phyloP scores from a whole-genome alignment of 768 basidiomycete genomes.

The Rhodocollybia butyracea region DNA sequence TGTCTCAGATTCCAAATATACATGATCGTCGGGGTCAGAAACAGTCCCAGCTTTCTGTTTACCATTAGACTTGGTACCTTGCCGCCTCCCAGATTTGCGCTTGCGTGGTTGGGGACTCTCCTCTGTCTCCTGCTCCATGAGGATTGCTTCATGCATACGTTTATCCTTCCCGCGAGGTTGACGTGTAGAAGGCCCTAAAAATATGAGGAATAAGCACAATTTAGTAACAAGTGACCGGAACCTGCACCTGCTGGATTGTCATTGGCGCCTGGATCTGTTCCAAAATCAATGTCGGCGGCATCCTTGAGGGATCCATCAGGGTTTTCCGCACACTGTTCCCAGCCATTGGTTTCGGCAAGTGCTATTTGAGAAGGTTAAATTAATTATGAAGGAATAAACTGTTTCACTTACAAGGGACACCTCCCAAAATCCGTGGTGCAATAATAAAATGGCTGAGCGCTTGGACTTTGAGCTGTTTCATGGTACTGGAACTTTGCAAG shows the following conservation, averaged over 20 bases:
- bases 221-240: not conserved
- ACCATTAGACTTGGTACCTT: not conserved
- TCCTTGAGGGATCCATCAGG: not conserved
- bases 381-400: too few relatives aligned
- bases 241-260: not conserved
- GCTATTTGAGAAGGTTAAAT: too few relatives aligned
- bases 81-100: not conserved
- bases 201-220: not conserved
- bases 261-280: not conserved
- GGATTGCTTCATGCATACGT: not conserved
- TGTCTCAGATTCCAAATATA: not conserved
- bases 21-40: not conserved
- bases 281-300: not conserved
- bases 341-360: not conserved
- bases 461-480: not conserved
- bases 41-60: not conserved
- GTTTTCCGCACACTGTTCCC: not conserved
- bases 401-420: not conserved
- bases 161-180: not conserved
- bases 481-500: not conserved
- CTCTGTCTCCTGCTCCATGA: not conserved
- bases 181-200: not conserved
- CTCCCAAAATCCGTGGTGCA: not conserved
- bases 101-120: not conserved
- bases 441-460: not conserved